Percentiles rank a stretch among this genome's conserved stretches.
These are phyloP conservation scores for Phaffia australis DNA, from an alignment of 768 basidiomycete species.

Conservation along the genomic window DNA sequence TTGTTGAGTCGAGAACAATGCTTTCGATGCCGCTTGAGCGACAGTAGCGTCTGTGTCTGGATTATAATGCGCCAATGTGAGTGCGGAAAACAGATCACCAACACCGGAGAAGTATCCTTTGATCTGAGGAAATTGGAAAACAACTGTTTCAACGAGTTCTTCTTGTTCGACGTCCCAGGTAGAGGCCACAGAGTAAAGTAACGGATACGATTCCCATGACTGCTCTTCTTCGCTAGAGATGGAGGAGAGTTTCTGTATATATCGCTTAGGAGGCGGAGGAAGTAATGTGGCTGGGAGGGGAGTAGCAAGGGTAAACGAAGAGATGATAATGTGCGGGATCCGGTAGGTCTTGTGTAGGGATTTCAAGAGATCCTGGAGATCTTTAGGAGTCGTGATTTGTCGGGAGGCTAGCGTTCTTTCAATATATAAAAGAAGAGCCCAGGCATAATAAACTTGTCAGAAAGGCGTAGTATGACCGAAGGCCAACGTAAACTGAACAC, in stretches of 20 bases:
- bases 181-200: conserved; percentile 22
- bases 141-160: conserved; percentile 9
- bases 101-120: conserved; percentile 93
- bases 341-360: conserved; percentile 63
- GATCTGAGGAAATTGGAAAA: conserved; percentile 59
- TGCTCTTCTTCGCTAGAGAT: neutral
- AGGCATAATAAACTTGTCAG: neutral
- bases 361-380: conserved; percentile 57
- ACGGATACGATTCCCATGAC: conserved; percentile 3
- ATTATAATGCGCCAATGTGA: conserved; percentile 68
- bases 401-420: conserved; percentile 63
- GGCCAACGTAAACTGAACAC: neutral
- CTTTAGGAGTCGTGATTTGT: conserved; percentile 53
- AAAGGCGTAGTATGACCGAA: neutral
- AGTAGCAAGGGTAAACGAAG: conserved; percentile 65
- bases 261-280: conserved; percentile 12
- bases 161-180: neutral
- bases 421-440: conserved; percentile 1
- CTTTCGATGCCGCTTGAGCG: conserved; percentile 13
- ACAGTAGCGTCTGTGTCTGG: neutral
- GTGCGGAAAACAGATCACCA: conserved; percentile 90
- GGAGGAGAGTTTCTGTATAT: conserved; percentile 4
- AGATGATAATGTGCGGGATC: conserved; percentile 82
- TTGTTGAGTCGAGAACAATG: conserved; percentile 22
- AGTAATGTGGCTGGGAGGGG: neutral